These are phyloP conservation scores for Aspergillus thermomutatus DNA, from an alignment of 2,329 filamentous ascomycete species.

Conservation along the genomic window DNA sequence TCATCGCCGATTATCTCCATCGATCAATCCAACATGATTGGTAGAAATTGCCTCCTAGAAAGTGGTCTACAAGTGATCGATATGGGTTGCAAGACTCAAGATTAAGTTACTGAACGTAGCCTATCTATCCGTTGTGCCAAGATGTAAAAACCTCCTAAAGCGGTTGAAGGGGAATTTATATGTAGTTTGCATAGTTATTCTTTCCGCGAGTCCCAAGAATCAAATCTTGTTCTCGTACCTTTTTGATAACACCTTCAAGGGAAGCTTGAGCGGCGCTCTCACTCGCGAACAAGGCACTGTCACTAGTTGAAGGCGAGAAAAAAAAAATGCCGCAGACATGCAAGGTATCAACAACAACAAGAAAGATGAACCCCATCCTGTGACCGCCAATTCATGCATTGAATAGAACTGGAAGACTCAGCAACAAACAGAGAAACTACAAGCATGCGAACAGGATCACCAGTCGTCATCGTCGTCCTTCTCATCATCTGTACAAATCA, in stretches of 20 bases:
- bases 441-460: conserved; percentile 23
- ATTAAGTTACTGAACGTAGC: too few species aligned
- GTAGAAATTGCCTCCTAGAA: background rate
- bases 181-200: background rate
- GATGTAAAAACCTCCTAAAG: background rate
- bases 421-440: background rate
- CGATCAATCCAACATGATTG: background rate
- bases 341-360: conserved; percentile 17
- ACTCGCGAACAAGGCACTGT: background rate
- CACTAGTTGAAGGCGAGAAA: conserved; percentile 1
- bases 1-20: background rate
- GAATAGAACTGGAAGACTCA: background rate
- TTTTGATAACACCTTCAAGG: background rate
- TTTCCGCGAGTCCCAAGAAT: background rate
- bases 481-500: conserved; percentile 41
- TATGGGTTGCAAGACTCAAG: too few species aligned
- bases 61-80: background rate
- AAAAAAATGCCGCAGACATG: conserved; percentile 5
- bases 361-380: background rate
- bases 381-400: conserved; percentile 4
- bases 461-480: conserved; percentile 47
- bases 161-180: background rate
- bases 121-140: too few species aligned
- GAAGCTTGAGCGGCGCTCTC: background rate
- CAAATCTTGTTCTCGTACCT: background rate